Percentiles rank a stretch among this genome's conserved stretches.
These are phyloP conservation scores for Cryptococcus sp. DNA, from an alignment of 1,284 basidiomycete species.

Conservation along the genomic window DNA sequence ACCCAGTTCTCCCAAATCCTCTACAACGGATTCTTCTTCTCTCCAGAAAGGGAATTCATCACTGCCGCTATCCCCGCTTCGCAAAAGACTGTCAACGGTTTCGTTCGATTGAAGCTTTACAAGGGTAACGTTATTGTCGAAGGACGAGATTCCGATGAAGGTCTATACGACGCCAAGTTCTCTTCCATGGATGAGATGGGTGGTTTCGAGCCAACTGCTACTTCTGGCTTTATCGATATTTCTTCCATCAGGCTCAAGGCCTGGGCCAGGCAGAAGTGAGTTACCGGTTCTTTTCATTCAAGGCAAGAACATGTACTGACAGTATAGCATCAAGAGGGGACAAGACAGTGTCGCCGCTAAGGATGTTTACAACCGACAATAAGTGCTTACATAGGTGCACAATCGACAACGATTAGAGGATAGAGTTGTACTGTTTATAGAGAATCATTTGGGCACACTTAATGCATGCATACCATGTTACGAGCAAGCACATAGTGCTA, in stretches of 20 bases:
- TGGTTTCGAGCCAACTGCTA: constrained; percentile 90
- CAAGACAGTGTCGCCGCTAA: constrained; percentile 69
- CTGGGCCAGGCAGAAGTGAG: constrained; percentile 53
- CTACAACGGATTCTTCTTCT: constrained; percentile 92
- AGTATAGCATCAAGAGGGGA: constrained; percentile 66
- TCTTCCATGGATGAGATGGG: constrained; percentile 99
- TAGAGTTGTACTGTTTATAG: not conserved
- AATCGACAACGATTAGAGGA: not conserved
- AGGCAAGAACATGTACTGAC: not conserved
- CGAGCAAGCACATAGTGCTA: too few relatives aligned
- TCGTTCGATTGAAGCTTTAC: constrained; percentile 85
- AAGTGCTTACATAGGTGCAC: not conserved
- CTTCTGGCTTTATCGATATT: constrained; percentile 89
- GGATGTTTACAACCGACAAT: constrained; percentile 65
- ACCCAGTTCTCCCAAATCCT: constrained; percentile 83
- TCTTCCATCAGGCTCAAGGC: constrained; percentile 95
- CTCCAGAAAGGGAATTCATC: constrained; percentile 94
- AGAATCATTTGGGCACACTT: not conserved
- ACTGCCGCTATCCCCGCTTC: constrained; percentile 82
- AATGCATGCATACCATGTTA: too few relatives aligned
- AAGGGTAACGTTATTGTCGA: constrained; percentile 96
- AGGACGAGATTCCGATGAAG: constrained; percentile 81
- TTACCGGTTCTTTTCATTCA: not conserved
- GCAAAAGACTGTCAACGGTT: constrained; percentile 93
- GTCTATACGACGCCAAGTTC: constrained; percentile 91